Evolutionary conservation across 2,329 filamentous ascomycete species (phyloP).

Genomic region (Pseudogymnoascus sp.): DNA sequence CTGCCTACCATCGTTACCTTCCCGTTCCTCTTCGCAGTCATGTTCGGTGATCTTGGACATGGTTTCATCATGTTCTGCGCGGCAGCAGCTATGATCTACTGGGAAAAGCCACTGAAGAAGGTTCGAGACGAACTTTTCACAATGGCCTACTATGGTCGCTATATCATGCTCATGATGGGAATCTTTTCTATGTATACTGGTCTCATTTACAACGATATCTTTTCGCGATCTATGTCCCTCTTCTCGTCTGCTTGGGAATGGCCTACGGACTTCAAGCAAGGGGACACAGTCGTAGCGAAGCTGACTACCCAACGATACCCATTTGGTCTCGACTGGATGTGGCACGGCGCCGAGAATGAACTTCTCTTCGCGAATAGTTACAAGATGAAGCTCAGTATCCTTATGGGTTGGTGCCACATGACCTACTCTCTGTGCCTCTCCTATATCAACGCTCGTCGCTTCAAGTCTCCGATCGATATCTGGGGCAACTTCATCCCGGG

Average conservation of each 20-base stretch:
- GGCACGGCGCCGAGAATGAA: slow-evolving; percentile 93
- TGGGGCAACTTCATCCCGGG: slow-evolving; percentile 96
- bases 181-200: slow-evolving; percentile 95
- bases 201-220: slow-evolving; percentile 94
- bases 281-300: slow-evolving; percentile 54
- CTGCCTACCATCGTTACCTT: slow-evolving; percentile 95
- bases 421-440: slow-evolving; percentile 93
- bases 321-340: slow-evolving; percentile 90
- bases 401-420: slow-evolving; percentile 97
- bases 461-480: slow-evolving; percentile 90
- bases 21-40: slow-evolving; percentile 98
- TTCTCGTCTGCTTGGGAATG: slow-evolving; percentile 87
- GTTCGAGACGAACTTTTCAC: slow-evolving; percentile 87
- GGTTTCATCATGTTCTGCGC: slow-evolving; percentile 80
- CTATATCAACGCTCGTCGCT: slow-evolving; percentile 87
- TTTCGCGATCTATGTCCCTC: slow-evolving; percentile 84
- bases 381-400: slow-evolving; percentile 99
- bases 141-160: slow-evolving; percentile 98
- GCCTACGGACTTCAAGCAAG: slow-evolving; percentile 58
- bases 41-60: slow-evolving; percentile 98
- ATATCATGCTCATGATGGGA: slow-evolving; percentile 98
- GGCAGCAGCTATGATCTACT: slow-evolving; percentile 90
- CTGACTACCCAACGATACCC: slow-evolving; percentile 78
- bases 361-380: slow-evolving; percentile 95
- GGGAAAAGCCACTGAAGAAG: slow-evolving; percentile 88